Base-by-base conservation (phyloP, 345 rosid genomes). In the Eucalyptus erythrocorys region DNA sequence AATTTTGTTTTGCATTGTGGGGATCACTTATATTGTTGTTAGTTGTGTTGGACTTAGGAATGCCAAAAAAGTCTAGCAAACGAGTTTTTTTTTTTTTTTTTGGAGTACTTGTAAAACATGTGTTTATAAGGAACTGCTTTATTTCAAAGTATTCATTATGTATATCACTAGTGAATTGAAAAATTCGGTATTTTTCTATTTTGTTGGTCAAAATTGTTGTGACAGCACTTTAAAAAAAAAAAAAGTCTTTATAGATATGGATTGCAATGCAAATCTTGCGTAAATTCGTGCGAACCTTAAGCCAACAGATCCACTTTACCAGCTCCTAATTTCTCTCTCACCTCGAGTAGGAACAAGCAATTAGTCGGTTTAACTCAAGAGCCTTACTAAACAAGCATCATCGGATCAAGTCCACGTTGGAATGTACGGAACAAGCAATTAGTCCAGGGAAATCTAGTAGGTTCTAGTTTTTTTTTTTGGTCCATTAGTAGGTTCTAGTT, bases 391-490 rank as follows among this genome's bases (percentile, higher is more conserved):
- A 32, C 0, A 5, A 1, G 81, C 2, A 10, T 71, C 3, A 19
- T 3, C 2, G 0, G 0, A 19, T 71, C 3, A 4, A 5, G 40
- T 71, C 27, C 0, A 5, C 0, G 81, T 6, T 10, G 4, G 4
- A 71, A 17, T 71, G 22, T 10, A 10, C 0, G 1, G n/a, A n/a
- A n/a, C n/a, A n/a, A n/a, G n/a, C n/a, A n/a, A n/a, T n/a, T n/a
- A n/a, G n/a, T n/a, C n/a, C n/a, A n/a, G n/a, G 1, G 14, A 71
- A 34, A 71, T 11, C 22, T 4, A 3, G 4, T 71, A 34, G 14
- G 4, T 71, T 71, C 13, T 71, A 3, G 14, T 37, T 37, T n/a
- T n/a, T n/a, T n/a, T n/a, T n/a, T n/a, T n/a, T n/a, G n/a, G n/a
- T n/a, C n/a, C n/a, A n/a, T n/a, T 4, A 3, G 4, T 71, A 34